Evolutionary conservation across 306 rosid species (phyloP), one percentile per base, ranked within the genome.

Genomic region (Hippophae tibetana): DNA sequence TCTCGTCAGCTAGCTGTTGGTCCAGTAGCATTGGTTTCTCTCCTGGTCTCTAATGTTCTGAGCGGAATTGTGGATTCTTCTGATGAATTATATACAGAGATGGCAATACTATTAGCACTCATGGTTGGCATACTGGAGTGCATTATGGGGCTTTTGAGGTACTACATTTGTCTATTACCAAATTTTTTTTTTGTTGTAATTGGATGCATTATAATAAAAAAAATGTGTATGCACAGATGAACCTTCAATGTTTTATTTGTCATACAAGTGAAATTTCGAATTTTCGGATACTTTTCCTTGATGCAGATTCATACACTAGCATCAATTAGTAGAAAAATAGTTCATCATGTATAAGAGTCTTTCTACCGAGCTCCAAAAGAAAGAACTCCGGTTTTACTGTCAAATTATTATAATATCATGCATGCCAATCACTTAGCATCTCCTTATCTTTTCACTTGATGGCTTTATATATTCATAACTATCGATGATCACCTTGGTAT

Each of bases 1-100:
- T 92, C 98, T 56, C 96, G 96, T 60, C 96, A 92, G 88, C 96
- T 92, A 69, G 98, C 98, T 50, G 99, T 92, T 66, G 99, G 99
- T 27, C 99, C 96, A 1, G 99, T 92, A 26, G 99, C 99, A n/a
- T 79, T 92, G 83, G 93, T 92, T 78, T 92, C 99, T 67, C 96
- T 92, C 63, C 77, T 92, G 70, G 95, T 85, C 63, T 82, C 87
- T 60, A 88, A 92, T 64, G 93, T 88, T 66, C 78, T 92, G 55
- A 57, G 93, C 75, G 72, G 80, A 64, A 81, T 92, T 11, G 82
- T 79, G 79, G 90, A 87, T 76, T 63, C 99, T 47, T 78, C 95
- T 57, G 85, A 80, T 63, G 87, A 68, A 42, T 64, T 85, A 61
- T 92, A 92, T 75, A 87, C 93, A 61, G 85, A 92, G 69, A 71